These are phyloP conservation scores for Fusarium duplospermum DNA, from an alignment of 2,329 filamentous ascomycete genomes.

Conservation along the genomic window DNA sequence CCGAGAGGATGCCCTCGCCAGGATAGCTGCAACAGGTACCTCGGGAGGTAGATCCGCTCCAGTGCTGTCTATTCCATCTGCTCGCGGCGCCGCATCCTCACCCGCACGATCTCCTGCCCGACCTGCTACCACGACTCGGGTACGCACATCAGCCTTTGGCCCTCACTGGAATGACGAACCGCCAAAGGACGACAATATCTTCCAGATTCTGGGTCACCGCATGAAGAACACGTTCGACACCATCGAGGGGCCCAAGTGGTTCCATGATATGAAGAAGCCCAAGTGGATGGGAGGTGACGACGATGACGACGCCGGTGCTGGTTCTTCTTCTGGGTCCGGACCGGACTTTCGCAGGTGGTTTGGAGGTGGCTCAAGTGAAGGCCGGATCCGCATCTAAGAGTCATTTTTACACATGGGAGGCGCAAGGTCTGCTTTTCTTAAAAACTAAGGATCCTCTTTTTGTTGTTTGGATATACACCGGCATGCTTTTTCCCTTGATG, in stretches of 20 bases:
- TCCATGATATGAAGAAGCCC: constrained; percentile 80
- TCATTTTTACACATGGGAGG: constrained; percentile 2
- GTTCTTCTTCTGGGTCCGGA: constrained; percentile 40
- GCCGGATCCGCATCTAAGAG: constrained; percentile 45
- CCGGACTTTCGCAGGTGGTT: constrained; percentile 69
- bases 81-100: constrained; percentile 49
- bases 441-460: constrained; percentile 18
- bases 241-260: constrained; percentile 83
- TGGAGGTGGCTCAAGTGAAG: constrained; percentile 57
- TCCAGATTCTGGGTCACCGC: constrained; percentile 83
- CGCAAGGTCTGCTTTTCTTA: constrained; percentile 15
- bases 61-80: constrained; percentile 60
- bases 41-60: constrained; percentile 54
- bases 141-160: constrained; percentile 41
- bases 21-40: constrained; percentile 44
- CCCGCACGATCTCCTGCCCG: constrained; percentile 58
- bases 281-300: constrained; percentile 81
- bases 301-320: constrained; percentile 51
- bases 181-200: constrained; percentile 83
- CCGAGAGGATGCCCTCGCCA: constrained; percentile 56
- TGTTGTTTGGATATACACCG: constrained; percentile 21
- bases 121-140: constrained; percentile 39
- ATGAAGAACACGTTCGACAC: constrained; percentile 94
- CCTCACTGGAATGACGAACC: constrained; percentile 62
- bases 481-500: constrained; percentile 20